A percentile compares a stretch with the other conserved stretches of the same genome.
Conservation (phyloP, 306 rosid genomes). For the Lathyrus aphaca region DNA sequence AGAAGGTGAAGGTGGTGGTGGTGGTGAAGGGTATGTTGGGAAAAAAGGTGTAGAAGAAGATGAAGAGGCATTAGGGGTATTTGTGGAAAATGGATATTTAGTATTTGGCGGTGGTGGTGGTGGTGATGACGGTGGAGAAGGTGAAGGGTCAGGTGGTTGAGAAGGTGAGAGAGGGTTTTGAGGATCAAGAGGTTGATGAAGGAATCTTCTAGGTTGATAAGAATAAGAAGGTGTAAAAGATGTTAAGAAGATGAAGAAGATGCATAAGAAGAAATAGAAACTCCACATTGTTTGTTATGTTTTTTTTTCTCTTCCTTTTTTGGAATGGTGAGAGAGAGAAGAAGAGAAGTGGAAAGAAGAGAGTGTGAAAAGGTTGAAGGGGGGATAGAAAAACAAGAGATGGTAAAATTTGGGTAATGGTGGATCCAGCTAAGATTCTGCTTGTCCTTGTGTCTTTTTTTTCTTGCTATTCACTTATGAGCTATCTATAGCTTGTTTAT, state of each 20-base stretch:
- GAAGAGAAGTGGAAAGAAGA: neutral
- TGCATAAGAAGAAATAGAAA: conserved; percentile 30
- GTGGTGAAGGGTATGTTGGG: conserved; percentile 69
- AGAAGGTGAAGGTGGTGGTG: conserved; percentile 74
- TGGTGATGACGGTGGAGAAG: conserved; percentile 36
- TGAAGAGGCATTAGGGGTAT: conserved; percentile 40
- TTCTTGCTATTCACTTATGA: neutral
- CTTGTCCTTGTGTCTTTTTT: neutral
- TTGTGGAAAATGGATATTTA: conserved; percentile 64
- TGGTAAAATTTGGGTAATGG: conserved; percentile 38
- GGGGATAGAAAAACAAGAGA: neutral
- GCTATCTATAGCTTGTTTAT: neutral
- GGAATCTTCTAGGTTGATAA: conserved; percentile 50
- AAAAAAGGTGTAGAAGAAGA: conserved; percentile 55
- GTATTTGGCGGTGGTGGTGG: conserved; percentile 44
- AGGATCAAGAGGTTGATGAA: conserved; percentile 66
- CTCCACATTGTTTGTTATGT: conserved; percentile 52
- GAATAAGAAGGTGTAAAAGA: conserved; percentile 2
- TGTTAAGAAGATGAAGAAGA: conserved; percentile 25
- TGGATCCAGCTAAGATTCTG: conserved; percentile 93
- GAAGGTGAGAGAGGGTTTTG: conserved; percentile 52
- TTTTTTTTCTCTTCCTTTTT: neutral
- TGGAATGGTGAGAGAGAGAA: neutral
- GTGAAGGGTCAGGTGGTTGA: conserved; percentile 42
- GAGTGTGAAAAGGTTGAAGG: conserved; percentile 31